Evolutionary conservation across 495 filamentous ascomycete genomes (phyloP).

Genomic region (Parathielavia appendiculata): DNA sequence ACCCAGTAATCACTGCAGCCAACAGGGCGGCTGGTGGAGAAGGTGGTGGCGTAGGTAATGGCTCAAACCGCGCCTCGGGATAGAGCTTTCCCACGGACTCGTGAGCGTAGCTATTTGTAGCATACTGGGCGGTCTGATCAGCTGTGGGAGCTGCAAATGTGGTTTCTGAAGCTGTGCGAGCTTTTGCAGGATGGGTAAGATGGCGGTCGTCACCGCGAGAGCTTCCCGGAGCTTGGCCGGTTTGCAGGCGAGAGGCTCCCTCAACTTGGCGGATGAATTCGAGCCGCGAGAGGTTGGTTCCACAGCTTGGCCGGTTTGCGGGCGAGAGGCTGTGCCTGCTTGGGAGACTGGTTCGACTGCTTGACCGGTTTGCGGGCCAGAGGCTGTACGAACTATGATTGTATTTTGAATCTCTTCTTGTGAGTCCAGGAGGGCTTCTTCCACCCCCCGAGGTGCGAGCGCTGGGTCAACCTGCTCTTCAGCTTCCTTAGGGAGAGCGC

Average conservation of each 20-base stretch:
- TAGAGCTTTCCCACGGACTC: neutral
- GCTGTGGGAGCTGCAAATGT: neutral
- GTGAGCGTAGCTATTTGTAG: too few species aligned
- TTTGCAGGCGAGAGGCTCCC: conserved; percentile 1
- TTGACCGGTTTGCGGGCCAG: too few species aligned
- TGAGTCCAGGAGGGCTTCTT: neutral
- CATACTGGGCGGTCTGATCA: too few species aligned
- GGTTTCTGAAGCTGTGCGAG: neutral
- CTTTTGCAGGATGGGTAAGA: neutral
- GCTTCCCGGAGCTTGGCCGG: neutral
- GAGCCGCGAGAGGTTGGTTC: neutral
- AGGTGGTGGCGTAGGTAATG: neutral
- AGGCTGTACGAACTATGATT: neutral
- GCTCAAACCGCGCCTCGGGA: neutral
- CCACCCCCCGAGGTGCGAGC: neutral
- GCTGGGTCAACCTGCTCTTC: neutral
- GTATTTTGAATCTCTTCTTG: neutral
- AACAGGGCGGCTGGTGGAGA: conserved; percentile 2
- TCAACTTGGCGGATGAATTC: neutral
- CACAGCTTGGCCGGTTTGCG: conserved; percentile 4
- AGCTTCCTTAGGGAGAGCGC: neutral
- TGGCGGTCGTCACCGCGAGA: neutral
- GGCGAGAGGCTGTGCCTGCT: too few species aligned
- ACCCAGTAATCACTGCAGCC: conserved; percentile 1
- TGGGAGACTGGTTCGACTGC: too few species aligned